Base-by-base conservation (phyloP, 192 early-diverging fungal genomes). In the Backusella tuberculispora region DNA sequence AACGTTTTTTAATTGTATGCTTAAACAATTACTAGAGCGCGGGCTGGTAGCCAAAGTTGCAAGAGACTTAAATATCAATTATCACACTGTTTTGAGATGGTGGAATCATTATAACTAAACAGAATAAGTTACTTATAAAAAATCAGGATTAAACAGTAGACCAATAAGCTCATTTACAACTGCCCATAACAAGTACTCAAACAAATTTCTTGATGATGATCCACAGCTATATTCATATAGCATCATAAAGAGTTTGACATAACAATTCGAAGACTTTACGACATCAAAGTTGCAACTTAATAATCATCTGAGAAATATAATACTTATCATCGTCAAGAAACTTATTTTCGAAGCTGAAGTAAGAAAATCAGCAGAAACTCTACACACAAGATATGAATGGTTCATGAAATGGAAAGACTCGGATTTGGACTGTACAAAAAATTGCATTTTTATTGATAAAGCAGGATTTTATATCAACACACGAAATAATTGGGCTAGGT, bases 91-190 rank as follows among this genome's bases (percentile, higher is more conserved):
- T 34, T 34, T 34, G 29, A 70, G n/a, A 42, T 70, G 69, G 69
- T 70, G 46, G 69, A 37, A 70, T 6, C 24, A 4, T 46, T 70
- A 70, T 46, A 29, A 50, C 47, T 46, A 37, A 17, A 50, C 44
- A 24, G 8, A 70, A 70, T 24, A 40, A 29, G 26, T 50, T 24
- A 12, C 45, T 5, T 50, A 70, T 70, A 70, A 70, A 70, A 70
- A 70, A 24, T 42, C 12, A 24, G 69, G 50, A 38, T 26, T 47
- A 47, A 69, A 69, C 67, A 69, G 67, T 4, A 2, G 37, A 37
- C 37, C 65, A 29, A 66, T 42, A 66, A 66, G 65, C 37, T 66
- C 65, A 66, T 68, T 68, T 68, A 68, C 66, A 44, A 68, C 66
- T 24, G 26, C 42, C 1, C 38, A 68, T 44, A 68, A 68, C 66